Percentiles rank a stretch among this genome's conserved stretches.
Conservation (phyloP, 192 early-diverging fungal genomes). For the Linnemannia hyalina region DNA sequence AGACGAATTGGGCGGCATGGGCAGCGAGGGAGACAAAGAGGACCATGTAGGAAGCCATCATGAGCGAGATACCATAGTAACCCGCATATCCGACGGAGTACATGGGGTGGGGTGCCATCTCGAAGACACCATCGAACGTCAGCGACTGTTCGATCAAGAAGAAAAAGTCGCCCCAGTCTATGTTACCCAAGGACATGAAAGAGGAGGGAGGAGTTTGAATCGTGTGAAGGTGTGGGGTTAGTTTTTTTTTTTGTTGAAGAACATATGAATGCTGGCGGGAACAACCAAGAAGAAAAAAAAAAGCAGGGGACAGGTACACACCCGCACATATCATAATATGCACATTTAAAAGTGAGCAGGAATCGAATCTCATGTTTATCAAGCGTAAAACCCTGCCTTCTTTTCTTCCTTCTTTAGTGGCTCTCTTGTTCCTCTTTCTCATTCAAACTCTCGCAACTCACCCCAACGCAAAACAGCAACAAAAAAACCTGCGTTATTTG, state of each 20-base stretch:
- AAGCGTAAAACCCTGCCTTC: background rate
- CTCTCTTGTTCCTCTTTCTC: background rate
- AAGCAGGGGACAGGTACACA: constrained; percentile 6
- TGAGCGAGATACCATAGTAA: constrained; percentile 94
- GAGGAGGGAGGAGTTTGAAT: constrained; percentile 17
- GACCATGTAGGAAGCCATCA: constrained; percentile 92
- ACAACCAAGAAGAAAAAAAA: background rate
- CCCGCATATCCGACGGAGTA: constrained; percentile 98
- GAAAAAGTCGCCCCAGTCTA: constrained; percentile 99
- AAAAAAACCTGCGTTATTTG: background rate
- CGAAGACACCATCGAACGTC: constrained; percentile 94
- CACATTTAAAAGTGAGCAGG: background rate
- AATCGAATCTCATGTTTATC: background rate
- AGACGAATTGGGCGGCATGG: constrained; percentile 90
- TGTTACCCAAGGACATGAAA: background rate
- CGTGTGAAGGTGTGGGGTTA: constrained; percentile 19
- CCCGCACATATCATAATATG: background rate
- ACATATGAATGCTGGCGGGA: constrained; percentile 12
- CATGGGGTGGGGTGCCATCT: constrained; percentile 99
- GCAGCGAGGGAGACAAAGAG: constrained; percentile 91
- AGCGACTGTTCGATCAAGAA: constrained; percentile 92
- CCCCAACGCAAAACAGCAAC: constrained; percentile 9
- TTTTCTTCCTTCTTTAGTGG: background rate
- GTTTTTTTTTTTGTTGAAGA: background rate
- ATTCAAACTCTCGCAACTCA: background rate